Percentiles rank a stretch among this genome's conserved stretches.
Evolutionary conservation across 495 filamentous ascomycete species (phyloP).

Genomic region (Podospora bellae-mahoneyi): DNA sequence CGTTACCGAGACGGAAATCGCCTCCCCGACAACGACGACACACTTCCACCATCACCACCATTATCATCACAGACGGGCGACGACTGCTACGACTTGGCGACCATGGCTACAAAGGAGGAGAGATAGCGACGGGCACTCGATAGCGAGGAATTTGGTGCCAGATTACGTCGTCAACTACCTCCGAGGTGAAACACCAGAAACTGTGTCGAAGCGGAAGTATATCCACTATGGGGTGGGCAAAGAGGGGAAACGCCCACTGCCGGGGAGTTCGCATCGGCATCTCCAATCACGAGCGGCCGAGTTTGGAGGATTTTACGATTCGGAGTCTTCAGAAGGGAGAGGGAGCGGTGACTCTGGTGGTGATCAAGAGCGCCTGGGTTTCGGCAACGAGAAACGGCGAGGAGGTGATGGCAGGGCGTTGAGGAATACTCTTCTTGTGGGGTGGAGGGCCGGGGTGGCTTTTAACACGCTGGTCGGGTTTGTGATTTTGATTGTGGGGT

Average conservation of each 20-base stretch:
- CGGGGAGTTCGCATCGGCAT: constrained; percentile 16
- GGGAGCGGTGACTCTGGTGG: constrained; percentile 18
- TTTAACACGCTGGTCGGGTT: constrained; percentile 37
- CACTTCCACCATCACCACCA: neutral
- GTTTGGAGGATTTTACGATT: constrained; percentile 29
- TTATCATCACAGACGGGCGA: constrained; percentile 15
- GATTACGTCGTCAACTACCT: constrained; percentile 49
- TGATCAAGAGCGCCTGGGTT: neutral
- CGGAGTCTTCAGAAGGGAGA: constrained; percentile 15
- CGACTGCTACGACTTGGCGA: constrained; percentile 17
- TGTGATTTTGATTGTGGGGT: constrained; percentile 37
- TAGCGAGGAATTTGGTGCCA: constrained; percentile 32
- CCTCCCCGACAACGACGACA: constrained; percentile 18
- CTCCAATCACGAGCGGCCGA: constrained; percentile 38
- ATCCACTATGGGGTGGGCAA: constrained; percentile 28
- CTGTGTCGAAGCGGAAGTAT: constrained; percentile 37
- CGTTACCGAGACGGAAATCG: constrained; percentile 22
- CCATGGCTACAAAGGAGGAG: constrained; percentile 29
- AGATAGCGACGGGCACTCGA: constrained; percentile 8
- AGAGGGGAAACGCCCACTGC: neutral
- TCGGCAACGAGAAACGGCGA: neutral
- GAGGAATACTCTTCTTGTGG: constrained; percentile 18
- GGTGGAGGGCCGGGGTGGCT: constrained; percentile 43
- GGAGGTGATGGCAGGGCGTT: constrained; percentile 17
- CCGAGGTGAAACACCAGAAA: constrained; percentile 40